These are phyloP conservation scores for Trichoderma pleuroti DNA, from an alignment of 2,329 filamentous ascomycete species.

Conservation along the genomic window DNA sequence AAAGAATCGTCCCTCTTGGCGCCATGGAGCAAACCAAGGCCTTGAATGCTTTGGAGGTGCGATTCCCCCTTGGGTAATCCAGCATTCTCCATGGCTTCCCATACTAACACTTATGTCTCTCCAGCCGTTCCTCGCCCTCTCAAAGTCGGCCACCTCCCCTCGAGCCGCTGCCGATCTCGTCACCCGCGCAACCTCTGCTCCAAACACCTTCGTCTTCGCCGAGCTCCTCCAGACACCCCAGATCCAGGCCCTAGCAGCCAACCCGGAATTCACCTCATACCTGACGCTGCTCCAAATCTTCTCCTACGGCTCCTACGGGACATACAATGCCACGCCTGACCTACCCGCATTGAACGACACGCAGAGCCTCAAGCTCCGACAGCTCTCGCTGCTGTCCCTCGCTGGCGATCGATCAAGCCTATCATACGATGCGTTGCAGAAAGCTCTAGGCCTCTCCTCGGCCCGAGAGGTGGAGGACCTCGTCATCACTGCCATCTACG, in stretches of 20 bases:
- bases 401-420: slow-evolving; percentile 65
- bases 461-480: slow-evolving; percentile 75
- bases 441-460: slow-evolving; percentile 62
- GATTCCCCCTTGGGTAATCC: not conserved
- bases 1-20: not conserved
- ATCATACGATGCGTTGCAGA: slow-evolving; percentile 67
- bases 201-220: slow-evolving; percentile 87
- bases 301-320: slow-evolving; percentile 82
- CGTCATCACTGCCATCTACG: slow-evolving; percentile 83
- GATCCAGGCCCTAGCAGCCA: slow-evolving; percentile 67
- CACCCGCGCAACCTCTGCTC: slow-evolving; percentile 80
- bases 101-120: slow-evolving; percentile 23
- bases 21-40: slow-evolving; percentile 72
- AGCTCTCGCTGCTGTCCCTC: slow-evolving; percentile 83
- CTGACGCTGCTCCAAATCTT: slow-evolving; percentile 81
- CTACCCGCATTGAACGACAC: slow-evolving; percentile 69
- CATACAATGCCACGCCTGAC: slow-evolving; percentile 53
- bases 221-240: slow-evolving; percentile 82
- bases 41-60: slow-evolving; percentile 60
- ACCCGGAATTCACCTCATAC: slow-evolving; percentile 58
- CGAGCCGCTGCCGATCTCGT: slow-evolving; percentile 83
- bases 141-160: slow-evolving; percentile 78
- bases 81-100: not conserved
- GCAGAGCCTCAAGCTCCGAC: slow-evolving; percentile 81
- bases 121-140: slow-evolving; percentile 85